A percentile compares a stretch with the other conserved stretches of the same genome.
These are phyloP conservation scores for Neopestalotiopsis rosae DNA, from an alignment of 2,329 filamentous ascomycete genomes.

Conservation along the genomic window DNA sequence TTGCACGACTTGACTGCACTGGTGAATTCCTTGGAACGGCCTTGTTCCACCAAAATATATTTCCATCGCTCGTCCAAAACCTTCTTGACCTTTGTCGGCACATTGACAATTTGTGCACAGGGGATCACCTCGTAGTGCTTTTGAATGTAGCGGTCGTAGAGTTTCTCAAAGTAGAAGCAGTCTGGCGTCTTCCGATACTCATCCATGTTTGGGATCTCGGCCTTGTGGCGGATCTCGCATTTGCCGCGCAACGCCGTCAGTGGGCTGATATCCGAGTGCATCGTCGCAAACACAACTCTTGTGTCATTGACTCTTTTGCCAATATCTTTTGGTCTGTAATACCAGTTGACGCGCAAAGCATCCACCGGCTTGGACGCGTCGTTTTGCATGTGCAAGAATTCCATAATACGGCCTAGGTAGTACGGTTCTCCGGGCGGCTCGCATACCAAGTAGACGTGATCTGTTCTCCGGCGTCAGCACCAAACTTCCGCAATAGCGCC, in stretches of 20 bases:
- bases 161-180: slow-evolving; percentile 95
- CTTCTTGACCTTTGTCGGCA: slow-evolving; percentile 92
- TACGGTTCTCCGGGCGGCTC: slow-evolving; percentile 98
- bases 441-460: slow-evolving; percentile 93
- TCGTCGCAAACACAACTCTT: slow-evolving; percentile 90
- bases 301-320: slow-evolving; percentile 90
- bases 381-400: slow-evolving; percentile 87
- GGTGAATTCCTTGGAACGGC: slow-evolving; percentile 92
- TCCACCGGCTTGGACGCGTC: slow-evolving; percentile 77
- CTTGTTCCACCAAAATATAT: slow-evolving; percentile 92
- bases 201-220: slow-evolving; percentile 82
- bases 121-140: slow-evolving; percentile 98
- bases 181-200: slow-evolving; percentile 85
- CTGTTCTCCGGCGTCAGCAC: slow-evolving; percentile 46
- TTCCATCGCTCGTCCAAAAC: slow-evolving; percentile 96
- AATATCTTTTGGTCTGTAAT: slow-evolving; percentile 95
- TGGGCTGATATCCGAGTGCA: slow-evolving; percentile 97
- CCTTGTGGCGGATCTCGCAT: slow-evolving; percentile 87
- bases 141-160: slow-evolving; percentile 98
- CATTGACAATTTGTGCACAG: slow-evolving; percentile 90
- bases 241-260: slow-evolving; percentile 91
- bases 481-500: slow-evolving; percentile 8
- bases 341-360: slow-evolving; percentile 94
- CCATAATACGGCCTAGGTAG: slow-evolving; percentile 97
- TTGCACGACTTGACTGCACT: slow-evolving; percentile 97